Evolutionary conservation across 2,329 filamentous ascomycete species (phyloP), one percentile per base, ranked within the genome.

Genomic region (Ramularia collo-cygni): DNA sequence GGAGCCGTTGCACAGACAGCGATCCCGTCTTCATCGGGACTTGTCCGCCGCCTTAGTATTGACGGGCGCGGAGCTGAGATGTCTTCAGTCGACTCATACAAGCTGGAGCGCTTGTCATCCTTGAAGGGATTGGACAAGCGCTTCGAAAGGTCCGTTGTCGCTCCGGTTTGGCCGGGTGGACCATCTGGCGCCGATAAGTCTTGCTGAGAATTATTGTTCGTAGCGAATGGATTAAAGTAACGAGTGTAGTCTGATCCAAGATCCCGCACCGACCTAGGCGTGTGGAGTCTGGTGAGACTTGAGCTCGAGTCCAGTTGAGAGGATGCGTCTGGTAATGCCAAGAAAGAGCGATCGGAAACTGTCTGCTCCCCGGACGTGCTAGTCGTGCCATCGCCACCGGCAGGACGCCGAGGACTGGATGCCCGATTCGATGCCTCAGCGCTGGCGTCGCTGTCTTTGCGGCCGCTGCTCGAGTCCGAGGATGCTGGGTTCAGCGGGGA

Each of bases 201-300:
- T 29, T 53, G 48, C 14, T 57, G 52, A 7, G 61, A 62, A 28
- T 55, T 59, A 34, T 57, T 58, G 13, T 51, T 49, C 14, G 58
- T 56, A 37, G 53, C 52, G 49, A 64, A 63, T 21, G 62, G 62
- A 35, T 63, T 63, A 49, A 54, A 63, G 49, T 63, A 64, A 33
- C 61, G 54, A 40, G 55, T 59, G 45, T 62, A 64, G 43, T 62
- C 60, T 4, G 56, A 51, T 8, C 61, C 60, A 4, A 64, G 47
- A 37, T 64, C 61, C 18, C 55, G 51, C n/a, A 64, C 53, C 8
- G 59, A 54, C 32, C 51, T 49, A 13, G 60, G 61, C 9, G 58
- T 58, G 10, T 46, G 43, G 19, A 42, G 42, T 19, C 52, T 41
- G n/a, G 44, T 45, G 26, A 61, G 44, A 41, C 54, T 61, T 4